A percentile compares a stretch with the other conserved stretches of the same genome.
These are phyloP conservation scores for Debaryomyces prosopidis DNA, from an alignment of 805 yeast species.

Conservation along the genomic window DNA sequence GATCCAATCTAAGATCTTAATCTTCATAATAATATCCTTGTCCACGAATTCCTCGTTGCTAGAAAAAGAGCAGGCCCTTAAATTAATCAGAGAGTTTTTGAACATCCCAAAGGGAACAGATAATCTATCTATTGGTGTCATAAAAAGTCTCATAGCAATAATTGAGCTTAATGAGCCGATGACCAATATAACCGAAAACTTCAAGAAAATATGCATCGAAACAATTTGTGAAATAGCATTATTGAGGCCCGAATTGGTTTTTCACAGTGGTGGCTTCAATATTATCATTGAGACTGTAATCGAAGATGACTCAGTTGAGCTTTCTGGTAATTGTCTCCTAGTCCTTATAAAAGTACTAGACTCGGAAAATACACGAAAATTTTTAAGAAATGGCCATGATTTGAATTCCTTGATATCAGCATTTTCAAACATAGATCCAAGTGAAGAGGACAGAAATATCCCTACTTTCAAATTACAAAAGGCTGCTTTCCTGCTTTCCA, in stretches of 20 bases:
- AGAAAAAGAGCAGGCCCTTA: constrained; percentile 79
- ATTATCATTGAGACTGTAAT: constrained; percentile 41
- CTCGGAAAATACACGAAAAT: constrained; percentile 50
- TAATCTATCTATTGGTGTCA: constrained; percentile 59
- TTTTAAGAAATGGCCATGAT: constrained; percentile 61
- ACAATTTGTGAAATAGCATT: constrained; percentile 39
- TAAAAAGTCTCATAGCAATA: constrained; percentile 64
- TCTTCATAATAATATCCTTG: constrained; percentile 63
- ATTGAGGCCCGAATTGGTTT: constrained; percentile 41
- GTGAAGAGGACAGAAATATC: constrained; percentile 19
- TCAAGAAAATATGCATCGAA: constrained; percentile 49
- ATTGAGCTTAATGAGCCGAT: constrained; percentile 44
- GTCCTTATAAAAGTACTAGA: constrained; percentile 59
- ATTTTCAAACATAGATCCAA: constrained; percentile 58
- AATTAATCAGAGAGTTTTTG: constrained; percentile 62
- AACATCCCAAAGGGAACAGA: constrained; percentile 52
- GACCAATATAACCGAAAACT: constrained; percentile 21
- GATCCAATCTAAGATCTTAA: constrained; percentile 56
- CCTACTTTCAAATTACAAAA: constrained; percentile 54
- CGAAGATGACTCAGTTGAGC: constrained; percentile 28
- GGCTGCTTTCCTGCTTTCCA: constrained; percentile 57
- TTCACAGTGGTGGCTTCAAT: constrained; percentile 56
- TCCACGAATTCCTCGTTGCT: constrained; percentile 54
- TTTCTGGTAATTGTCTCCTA: constrained; percentile 18
- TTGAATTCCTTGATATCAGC: constrained; percentile 63